Conservation (phyloP, 495 filamentous ascomycete species). For the Aspergillus steynii region DNA sequence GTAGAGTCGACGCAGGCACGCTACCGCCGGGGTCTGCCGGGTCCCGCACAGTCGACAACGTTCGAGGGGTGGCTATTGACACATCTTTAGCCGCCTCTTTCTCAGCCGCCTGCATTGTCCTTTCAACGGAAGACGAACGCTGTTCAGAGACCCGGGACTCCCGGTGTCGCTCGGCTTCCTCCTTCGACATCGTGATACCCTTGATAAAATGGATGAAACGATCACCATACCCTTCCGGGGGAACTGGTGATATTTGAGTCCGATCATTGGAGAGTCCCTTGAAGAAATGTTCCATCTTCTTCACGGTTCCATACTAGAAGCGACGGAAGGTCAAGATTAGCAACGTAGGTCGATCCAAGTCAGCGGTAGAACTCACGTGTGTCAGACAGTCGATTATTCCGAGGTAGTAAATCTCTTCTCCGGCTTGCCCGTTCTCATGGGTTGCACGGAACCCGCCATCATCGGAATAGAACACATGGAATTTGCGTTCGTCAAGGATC, state of each 20-base stretch:
- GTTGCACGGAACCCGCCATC: constrained; percentile 94
- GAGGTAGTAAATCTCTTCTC: constrained; percentile 94
- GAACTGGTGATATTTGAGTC: constrained; percentile 88
- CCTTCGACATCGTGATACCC: constrained; percentile 82
- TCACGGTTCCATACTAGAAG: constrained; percentile 77
- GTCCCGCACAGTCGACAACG: constrained; percentile 52
- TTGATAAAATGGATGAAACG: constrained; percentile 93
- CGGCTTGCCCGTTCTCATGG: constrained; percentile 81
- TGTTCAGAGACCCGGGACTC: constrained; percentile 41
- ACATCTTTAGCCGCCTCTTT: constrained; percentile 56
- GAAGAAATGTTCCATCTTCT: constrained; percentile 88
- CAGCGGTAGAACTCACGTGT: constrained; percentile 61
- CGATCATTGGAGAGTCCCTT: constrained; percentile 83
- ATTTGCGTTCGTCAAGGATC: constrained; percentile 66
- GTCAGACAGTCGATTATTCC: constrained; percentile 98
- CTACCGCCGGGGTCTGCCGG: constrained; percentile 54
- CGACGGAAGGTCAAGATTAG: constrained; percentile 28
- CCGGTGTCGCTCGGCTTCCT: constrained; percentile 70
- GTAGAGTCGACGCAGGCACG: constrained; percentile 68
- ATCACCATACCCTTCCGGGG: constrained; percentile 87
- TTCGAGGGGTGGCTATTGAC: constrained; percentile 54
- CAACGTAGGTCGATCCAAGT: neutral
- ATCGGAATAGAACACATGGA: constrained; percentile 82
- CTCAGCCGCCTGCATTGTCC: constrained; percentile 47
- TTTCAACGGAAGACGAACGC: constrained; percentile 47